Percentiles rank a stretch among this genome's conserved stretches.
phyloP scores from a whole-genome alignment of 2,329 filamentous ascomycete genomes.

The Colletotrichum neosansevieriae region DNA sequence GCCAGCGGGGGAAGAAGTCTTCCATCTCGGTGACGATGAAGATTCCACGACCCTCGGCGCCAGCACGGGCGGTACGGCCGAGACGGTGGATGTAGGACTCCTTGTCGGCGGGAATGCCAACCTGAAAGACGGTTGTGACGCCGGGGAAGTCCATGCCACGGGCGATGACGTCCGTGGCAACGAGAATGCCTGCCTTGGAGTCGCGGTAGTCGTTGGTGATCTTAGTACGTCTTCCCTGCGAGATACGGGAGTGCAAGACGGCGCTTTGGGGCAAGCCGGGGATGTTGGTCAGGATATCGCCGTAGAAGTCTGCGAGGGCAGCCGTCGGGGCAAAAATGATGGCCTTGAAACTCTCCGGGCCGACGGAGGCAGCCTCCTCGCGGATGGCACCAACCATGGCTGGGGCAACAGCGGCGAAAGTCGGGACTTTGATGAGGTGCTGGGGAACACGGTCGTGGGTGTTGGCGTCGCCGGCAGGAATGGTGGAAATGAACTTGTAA shows the following conservation, averaged over 20 bases:
- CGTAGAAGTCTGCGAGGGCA: slow-evolving; percentile 63
- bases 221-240: slow-evolving; percentile 61
- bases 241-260: slow-evolving; percentile 64
- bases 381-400: slow-evolving; percentile 69
- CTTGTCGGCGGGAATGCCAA: slow-evolving; percentile 68
- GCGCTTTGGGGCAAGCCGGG: slow-evolving; percentile 57
- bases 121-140: slow-evolving; percentile 76
- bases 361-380: slow-evolving; percentile 53
- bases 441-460: slow-evolving; percentile 85
- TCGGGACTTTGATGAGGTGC: slow-evolving; percentile 74
- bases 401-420: slow-evolving; percentile 74
- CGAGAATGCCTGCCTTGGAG: slow-evolving; percentile 64
- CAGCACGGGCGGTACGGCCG: slow-evolving; percentile 75
- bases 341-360: slow-evolving; percentile 76
- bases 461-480: slow-evolving; percentile 78
- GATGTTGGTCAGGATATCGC: slow-evolving; percentile 55
- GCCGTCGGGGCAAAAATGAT: slow-evolving; percentile 82
- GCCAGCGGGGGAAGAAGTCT: slow-evolving; percentile 60
- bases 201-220: slow-evolving; percentile 74
- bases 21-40: slow-evolving; percentile 68
- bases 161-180: slow-evolving; percentile 78
- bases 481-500: slow-evolving; percentile 87
- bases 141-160: slow-evolving; percentile 80
- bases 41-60: slow-evolving; percentile 72
- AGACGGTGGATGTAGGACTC: slow-evolving; percentile 77